Evolutionary conservation across 257 asterid genomes (phyloP), one percentile per base, ranked within the genome.

Genomic region (Lycium ferocissimum): DNA sequence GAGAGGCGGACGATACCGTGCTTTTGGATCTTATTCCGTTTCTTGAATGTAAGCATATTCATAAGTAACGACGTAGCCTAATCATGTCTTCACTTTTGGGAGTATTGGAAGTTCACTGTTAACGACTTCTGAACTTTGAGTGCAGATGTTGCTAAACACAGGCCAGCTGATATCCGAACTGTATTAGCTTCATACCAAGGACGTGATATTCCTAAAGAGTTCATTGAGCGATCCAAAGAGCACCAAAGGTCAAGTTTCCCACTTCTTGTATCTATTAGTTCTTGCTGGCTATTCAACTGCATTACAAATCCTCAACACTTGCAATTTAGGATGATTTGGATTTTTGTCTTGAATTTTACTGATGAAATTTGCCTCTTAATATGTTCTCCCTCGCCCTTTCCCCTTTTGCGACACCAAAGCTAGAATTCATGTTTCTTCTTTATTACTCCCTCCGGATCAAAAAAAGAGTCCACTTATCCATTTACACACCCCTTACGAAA

Each of bases 11-110:
- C 0, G 99, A 94, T 85, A 93, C 99, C 15, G 89, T 88, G 59
- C 98, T 96, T 78, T 18, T 96, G 86, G 98, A 96, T 91, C 94
- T 96, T 47, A 93, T 96, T 82, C 98, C 98, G 6, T 96, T 96
- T 89, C 94, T 96, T 79, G 99, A 96, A 89, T 96, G 99, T 94
- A 88, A 91, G 96, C 71, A 85, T 22, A 14, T 51, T 51, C 14
- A 51, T 76, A 51, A 76, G 10, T 5, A 66, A 26, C 26, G 43
- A 51, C 8, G 15, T 51, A 26, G 45, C 63, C 63, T 76, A 51
- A 0, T 51, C n/a, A 1, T 51, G 47, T 76, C 10, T 22, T 26
- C 38, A 15, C 57, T 22, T 49, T 75, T 22, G 81, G 45, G 62
- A 51, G 45, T 75, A 76, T 7, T 8, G 1, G 26, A 58, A 51